Evolutionary conservation across 495 filamentous ascomycete genomes (phyloP).

Genomic region (Tuber microsphaerosporum): DNA sequence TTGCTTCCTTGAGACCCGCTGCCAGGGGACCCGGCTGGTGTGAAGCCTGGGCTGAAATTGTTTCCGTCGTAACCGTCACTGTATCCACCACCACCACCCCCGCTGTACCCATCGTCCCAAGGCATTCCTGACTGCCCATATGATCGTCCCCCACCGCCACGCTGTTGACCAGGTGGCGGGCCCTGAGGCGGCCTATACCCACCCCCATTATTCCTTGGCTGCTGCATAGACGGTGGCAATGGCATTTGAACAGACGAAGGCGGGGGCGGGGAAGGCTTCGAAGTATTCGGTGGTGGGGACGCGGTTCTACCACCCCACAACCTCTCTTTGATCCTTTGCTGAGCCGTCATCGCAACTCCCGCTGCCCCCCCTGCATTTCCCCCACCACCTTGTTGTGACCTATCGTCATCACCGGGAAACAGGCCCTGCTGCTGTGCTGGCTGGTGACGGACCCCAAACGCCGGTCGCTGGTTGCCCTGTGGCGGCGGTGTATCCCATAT

Average conservation of each 20-base stretch:
- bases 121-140: slow-evolving; percentile 29
- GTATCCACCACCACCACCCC: slow-evolving; percentile 16
- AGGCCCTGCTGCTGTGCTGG: slow-evolving; percentile 32
- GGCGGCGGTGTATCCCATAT: slow-evolving; percentile 66
- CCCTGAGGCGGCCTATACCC: slow-evolving; percentile 35
- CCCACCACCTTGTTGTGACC: slow-evolving; percentile 34
- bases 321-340: slow-evolving; percentile 61
- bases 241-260: slow-evolving; percentile 41
- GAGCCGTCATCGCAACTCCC: slow-evolving; percentile 45
- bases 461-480: slow-evolving; percentile 47
- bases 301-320: slow-evolving; percentile 51
- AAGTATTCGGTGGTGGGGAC: slow-evolving; percentile 17
- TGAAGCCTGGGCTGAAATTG: slow-evolving; percentile 48
- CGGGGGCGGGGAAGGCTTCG: slow-evolving; percentile 40
- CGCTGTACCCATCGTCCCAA: slow-evolving; percentile 33
- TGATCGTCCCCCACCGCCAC: slow-evolving; percentile 26
- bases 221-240: slow-evolving; percentile 19
- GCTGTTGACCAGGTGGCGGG: slow-evolving; percentile 27
- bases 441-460: slow-evolving; percentile 49
- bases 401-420: slow-evolving; percentile 40
- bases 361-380: slow-evolving; percentile 43
- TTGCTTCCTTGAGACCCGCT: slow-evolving; percentile 10
- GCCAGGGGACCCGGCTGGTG: slow-evolving; percentile 44
- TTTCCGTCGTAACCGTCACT: slow-evolving; percentile 29
- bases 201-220: slow-evolving; percentile 30